Conservation (phyloP, 202 grass and related monocot species). For the Carex sylvatica region DNA sequence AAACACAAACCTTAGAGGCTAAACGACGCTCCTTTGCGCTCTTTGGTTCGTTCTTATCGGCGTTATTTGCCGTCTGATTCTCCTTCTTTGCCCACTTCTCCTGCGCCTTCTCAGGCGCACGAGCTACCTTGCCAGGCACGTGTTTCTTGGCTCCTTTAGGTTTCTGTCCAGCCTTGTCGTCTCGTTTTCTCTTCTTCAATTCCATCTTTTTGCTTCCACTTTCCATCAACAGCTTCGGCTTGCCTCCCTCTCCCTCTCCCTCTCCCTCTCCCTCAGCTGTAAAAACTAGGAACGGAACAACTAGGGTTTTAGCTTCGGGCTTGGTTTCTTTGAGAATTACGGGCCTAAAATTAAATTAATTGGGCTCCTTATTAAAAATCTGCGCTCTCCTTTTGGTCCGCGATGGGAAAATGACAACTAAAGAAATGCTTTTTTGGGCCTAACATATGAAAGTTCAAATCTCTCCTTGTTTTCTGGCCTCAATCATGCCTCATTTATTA, state of each 20-base stretch:
- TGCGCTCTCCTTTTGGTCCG: neutral
- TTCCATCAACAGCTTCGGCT: neutral
- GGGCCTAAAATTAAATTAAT: neutral
- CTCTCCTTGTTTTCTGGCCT: too few species aligned
- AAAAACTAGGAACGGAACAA: neutral
- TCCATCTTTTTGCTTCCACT: neutral
- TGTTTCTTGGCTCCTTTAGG: neutral
- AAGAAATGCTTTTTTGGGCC: neutral
- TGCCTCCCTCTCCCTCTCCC: too few species aligned
- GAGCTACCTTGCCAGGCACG: constrained; percentile 1
- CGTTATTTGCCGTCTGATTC: constrained; percentile 19
- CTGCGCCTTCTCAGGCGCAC: constrained; percentile 18
- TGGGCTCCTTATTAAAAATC: neutral
- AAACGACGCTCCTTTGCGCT: constrained; percentile 59
- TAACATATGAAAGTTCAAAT: too few species aligned
- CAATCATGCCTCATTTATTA: too few species aligned
- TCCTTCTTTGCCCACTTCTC: constrained; percentile 13
- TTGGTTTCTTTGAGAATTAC: neutral
- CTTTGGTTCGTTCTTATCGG: constrained; percentile 36
- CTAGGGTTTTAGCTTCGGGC: constrained; percentile 45
- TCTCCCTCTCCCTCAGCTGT: neutral
- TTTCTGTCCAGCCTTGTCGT: constrained; percentile 14
- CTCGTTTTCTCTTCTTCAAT: constrained; percentile 61
- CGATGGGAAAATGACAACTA: neutral
- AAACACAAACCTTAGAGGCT: constrained; percentile 44